Conservation (phyloP, 1,284 basidiomycete species). For the Puccinia polysora region DNA sequence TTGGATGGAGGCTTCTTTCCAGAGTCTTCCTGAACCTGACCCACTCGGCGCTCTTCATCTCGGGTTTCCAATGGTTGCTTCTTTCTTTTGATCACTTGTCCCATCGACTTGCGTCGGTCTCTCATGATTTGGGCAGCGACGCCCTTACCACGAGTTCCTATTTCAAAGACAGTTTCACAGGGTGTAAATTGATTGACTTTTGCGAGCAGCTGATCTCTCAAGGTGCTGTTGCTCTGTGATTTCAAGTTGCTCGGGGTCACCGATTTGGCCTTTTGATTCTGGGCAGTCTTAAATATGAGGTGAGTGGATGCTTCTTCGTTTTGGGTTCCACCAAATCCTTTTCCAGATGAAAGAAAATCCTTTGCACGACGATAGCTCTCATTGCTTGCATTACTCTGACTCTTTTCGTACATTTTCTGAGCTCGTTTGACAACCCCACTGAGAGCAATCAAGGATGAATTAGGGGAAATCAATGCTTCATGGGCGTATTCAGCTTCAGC, state of each 20-base stretch:
- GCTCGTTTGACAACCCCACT: slow-evolving; percentile 84
- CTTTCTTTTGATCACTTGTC: slow-evolving; percentile 55
- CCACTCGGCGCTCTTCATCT: not conserved
- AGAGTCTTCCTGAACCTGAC: slow-evolving; percentile 28
- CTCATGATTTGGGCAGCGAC: slow-evolving; percentile 75
- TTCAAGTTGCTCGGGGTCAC: slow-evolving; percentile 53
- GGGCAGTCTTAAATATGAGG: slow-evolving; percentile 57
- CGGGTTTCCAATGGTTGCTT: slow-evolving; percentile 44
- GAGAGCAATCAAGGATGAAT: slow-evolving; percentile 67
- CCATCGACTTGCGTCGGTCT: slow-evolving; percentile 72
- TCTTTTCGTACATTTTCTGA: slow-evolving; percentile 89
- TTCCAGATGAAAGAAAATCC: slow-evolving; percentile 66
- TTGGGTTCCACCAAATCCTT: slow-evolving; percentile 59
- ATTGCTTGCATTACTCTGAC: slow-evolving; percentile 79
- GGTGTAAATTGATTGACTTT: slow-evolving; percentile 78
- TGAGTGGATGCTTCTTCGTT: slow-evolving; percentile 67
- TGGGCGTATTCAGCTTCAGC: slow-evolving; percentile 77
- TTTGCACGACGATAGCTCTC: slow-evolving; percentile 84
- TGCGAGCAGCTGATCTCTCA: slow-evolving; percentile 65
- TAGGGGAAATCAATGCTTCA: slow-evolving; percentile 62
- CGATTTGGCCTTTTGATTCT: slow-evolving; percentile 54
- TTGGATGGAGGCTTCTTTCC: slow-evolving; percentile 50
- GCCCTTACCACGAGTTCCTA: slow-evolving; percentile 69
- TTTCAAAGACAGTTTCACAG: slow-evolving; percentile 84
- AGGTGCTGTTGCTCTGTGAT: slow-evolving; percentile 56